Evolutionary conservation across 2,329 filamentous ascomycete genomes (phyloP).

Genomic region (Fusarium devonianum): DNA sequence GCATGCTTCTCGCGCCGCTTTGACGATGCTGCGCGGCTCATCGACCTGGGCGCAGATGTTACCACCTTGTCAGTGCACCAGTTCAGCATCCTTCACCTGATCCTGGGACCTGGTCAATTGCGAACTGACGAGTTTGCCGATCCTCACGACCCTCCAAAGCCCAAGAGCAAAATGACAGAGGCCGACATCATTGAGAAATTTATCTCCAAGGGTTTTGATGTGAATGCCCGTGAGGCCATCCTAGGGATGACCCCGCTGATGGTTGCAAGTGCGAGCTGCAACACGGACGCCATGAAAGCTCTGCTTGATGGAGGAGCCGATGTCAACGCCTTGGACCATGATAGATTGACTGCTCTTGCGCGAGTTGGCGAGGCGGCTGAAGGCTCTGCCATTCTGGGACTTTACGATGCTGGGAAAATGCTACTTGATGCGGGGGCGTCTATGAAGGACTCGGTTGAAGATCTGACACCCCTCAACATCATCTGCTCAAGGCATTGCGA

Average conservation of each 20-base stretch:
- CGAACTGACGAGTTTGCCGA: slow-evolving; percentile 35
- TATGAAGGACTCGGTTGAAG: slow-evolving; percentile 30
- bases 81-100: slow-evolving; percentile 41
- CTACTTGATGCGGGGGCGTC: slow-evolving; percentile 38
- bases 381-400: slow-evolving; percentile 29
- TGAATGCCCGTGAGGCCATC: slow-evolving; percentile 37
- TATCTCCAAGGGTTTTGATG: slow-evolving; percentile 37
- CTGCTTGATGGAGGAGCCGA: slow-evolving; percentile 37
- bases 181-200: slow-evolving; percentile 40
- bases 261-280: slow-evolving; percentile 41
- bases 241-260: slow-evolving; percentile 42
- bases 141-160: slow-evolving; percentile 6
- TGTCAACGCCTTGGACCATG: slow-evolving; percentile 38
- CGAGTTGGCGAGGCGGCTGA: slow-evolving; percentile 39
- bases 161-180: slow-evolving; percentile 27
- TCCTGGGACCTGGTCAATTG: slow-evolving; percentile 36
- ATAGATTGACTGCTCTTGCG: slow-evolving; percentile 36
- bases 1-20: slow-evolving; percentile 40
- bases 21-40: slow-evolving; percentile 38
- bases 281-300: slow-evolving; percentile 36
- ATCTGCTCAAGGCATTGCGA: slow-evolving; percentile 39
- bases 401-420: slow-evolving; percentile 37
- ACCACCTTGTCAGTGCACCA: slow-evolving; percentile 35
- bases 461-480: slow-evolving; percentile 37
- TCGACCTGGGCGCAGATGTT: slow-evolving; percentile 38